Conservation (phyloP, 2,329 filamentous ascomycete genomes). For the Chaetomium strumarium region DNA sequence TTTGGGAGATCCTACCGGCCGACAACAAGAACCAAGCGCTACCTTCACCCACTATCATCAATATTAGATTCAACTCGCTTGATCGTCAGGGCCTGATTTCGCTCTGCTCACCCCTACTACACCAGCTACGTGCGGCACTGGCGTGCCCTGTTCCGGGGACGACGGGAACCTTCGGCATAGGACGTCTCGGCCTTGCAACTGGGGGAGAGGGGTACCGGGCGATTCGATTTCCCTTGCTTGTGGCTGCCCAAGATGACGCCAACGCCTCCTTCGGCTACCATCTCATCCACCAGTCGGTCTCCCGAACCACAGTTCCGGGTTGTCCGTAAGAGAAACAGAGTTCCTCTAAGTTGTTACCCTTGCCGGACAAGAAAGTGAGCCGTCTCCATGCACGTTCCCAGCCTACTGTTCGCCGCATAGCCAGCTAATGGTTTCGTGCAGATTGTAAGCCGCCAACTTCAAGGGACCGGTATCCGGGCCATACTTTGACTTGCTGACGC, state of each 20-base stretch:
- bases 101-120: too few species aligned
- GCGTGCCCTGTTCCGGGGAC: too few species aligned
- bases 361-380: conserved; percentile 85
- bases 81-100: too few species aligned
- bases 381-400: not conserved
- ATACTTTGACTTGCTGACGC: not conserved
- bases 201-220: not conserved
- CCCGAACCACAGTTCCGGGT: conserved; percentile 83
- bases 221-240: not conserved
- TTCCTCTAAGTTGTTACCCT: conserved; percentile 85
- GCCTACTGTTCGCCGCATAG: conserved; percentile 1
- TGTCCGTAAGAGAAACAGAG: conserved; percentile 84
- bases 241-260: conserved; percentile 53
- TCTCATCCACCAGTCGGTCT: conserved; percentile 69
- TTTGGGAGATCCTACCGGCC: too few species aligned
- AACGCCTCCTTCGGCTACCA: conserved; percentile 70
- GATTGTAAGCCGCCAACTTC: conserved; percentile 26
- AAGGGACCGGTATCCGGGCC: too few species aligned
- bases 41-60: too few species aligned
- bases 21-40: too few species aligned
- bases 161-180: too few species aligned
- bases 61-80: too few species aligned
- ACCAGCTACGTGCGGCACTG: too few species aligned
- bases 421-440: conserved; percentile 31
- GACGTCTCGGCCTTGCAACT: too few species aligned